A percentile compares a stretch with the other conserved stretches of the same genome.
phyloP scores from a whole-genome alignment of 2,329 filamentous ascomycete species.

The Parastagonospora avenae region DNA sequence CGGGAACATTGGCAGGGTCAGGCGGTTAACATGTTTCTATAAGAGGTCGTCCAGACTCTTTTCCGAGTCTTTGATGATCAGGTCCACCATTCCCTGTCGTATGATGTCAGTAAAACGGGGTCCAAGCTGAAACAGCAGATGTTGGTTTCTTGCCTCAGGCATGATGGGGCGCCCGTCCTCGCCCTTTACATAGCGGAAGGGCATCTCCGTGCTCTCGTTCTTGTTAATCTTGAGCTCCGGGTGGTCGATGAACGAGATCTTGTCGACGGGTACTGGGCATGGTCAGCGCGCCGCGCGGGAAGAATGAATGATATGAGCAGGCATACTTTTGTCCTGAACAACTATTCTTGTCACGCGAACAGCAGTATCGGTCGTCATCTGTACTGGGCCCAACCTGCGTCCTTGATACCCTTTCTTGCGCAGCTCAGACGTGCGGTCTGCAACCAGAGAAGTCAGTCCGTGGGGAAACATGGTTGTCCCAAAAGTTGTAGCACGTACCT shows the following conservation, averaged over 20 bases:
- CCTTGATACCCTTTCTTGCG: constrained; percentile 91
- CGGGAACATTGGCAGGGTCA: not conserved
- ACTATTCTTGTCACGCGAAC: constrained; percentile 92
- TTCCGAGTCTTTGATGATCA: constrained; percentile 92
- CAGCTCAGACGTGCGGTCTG: constrained; percentile 94
- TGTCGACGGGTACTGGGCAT: constrained; percentile 70
- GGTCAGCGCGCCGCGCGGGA: constrained; percentile 18
- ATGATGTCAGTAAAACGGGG: constrained; percentile 26
- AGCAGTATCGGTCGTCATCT: constrained; percentile 98
- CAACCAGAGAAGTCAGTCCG: not conserved
- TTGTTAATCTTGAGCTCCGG: constrained; percentile 89
- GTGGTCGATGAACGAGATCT: constrained; percentile 83
- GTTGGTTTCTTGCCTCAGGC: constrained; percentile 71
- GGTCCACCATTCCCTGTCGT: constrained; percentile 83
- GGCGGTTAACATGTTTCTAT: constrained; percentile 42
- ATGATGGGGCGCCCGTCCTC: constrained; percentile 81
- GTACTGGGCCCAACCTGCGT: constrained; percentile 83
- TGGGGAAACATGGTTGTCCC: not conserved
- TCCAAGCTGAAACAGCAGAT: constrained; percentile 12
- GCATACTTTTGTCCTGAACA: constrained; percentile 78
- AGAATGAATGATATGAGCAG: not conserved
- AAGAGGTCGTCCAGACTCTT: constrained; percentile 89
- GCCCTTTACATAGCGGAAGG: constrained; percentile 89
- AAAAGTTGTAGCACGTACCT: constrained; percentile 61
- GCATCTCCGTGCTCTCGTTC: constrained; percentile 95